Evolutionary conservation across 2,329 filamentous ascomycete genomes (phyloP).

Genomic region (Aspergillus novoparasiticus): DNA sequence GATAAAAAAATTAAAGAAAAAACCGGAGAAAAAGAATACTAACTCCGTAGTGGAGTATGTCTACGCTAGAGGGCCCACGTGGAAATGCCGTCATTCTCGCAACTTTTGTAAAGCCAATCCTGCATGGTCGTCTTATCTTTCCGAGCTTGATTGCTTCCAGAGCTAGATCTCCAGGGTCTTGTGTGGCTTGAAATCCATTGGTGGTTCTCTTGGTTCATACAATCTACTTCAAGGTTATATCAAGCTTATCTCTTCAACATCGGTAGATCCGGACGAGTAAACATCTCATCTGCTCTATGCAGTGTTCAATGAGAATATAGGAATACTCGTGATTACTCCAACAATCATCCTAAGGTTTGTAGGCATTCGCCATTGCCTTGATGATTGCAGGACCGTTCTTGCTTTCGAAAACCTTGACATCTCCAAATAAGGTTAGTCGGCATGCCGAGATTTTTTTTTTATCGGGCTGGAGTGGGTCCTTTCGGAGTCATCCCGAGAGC

Average conservation of each 20-base stretch:
- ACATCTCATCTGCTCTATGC: background rate
- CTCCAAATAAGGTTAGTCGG: slow-evolving; percentile 1
- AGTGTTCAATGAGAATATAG: background rate
- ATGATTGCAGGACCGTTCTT: background rate
- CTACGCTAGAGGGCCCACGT: slow-evolving; percentile 1
- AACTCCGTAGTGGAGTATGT: background rate
- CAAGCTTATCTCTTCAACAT: background rate
- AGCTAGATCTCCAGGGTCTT: background rate
- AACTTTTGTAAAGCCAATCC: background rate
- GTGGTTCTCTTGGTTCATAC: background rate
- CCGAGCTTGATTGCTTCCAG: background rate
- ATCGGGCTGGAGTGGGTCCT: background rate
- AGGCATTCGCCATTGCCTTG: background rate
- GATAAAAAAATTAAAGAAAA: slow-evolving; percentile 5
- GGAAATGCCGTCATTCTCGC: background rate
- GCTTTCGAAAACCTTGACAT: background rate
- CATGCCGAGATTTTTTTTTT: background rate
- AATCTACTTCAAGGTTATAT: background rate
- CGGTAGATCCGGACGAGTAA: background rate
- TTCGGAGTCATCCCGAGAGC: background rate
- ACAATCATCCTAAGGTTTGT: too few relatives aligned
- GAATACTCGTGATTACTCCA: background rate
- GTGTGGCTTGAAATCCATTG: too few relatives aligned
- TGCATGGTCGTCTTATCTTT: background rate
- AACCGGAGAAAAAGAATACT: slow-evolving; percentile 2